These are phyloP conservation scores for Naumovozyma baii DNA, from an alignment of 805 yeast genomes.

Conservation along the genomic window DNA sequence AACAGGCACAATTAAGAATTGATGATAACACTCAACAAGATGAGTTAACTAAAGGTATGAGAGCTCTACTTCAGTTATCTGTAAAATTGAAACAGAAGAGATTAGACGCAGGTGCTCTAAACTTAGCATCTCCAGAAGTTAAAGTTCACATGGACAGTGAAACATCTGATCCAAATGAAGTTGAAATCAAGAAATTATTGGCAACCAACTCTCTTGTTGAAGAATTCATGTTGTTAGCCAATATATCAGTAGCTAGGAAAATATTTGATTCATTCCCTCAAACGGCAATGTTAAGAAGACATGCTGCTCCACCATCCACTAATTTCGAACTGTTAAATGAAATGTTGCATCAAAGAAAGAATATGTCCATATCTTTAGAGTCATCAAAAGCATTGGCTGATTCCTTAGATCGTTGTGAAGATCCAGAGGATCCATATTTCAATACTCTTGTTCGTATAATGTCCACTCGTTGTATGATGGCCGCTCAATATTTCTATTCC, in stretches of 20 bases:
- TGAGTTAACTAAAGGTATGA: slow-evolving; percentile 81
- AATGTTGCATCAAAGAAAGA: slow-evolving; percentile 74
- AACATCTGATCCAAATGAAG: slow-evolving; percentile 92
- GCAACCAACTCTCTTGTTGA: slow-evolving; percentile 96
- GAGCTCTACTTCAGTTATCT: slow-evolving; percentile 69
- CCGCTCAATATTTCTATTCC: slow-evolving; percentile 93
- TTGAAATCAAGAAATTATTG: slow-evolving; percentile 75
- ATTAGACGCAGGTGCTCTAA: slow-evolving; percentile 90
- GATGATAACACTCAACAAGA: slow-evolving; percentile 71
- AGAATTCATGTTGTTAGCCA: slow-evolving; percentile 96
- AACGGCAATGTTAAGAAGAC: slow-evolving; percentile 96
- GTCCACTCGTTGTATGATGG: slow-evolving; percentile 99
- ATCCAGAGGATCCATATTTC: slow-evolving; percentile 77
- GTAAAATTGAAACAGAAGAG: slow-evolving; percentile 77
- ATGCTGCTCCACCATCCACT: slow-evolving; percentile 92
- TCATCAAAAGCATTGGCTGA: slow-evolving; percentile 88
- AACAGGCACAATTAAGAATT: slow-evolving; percentile 82
- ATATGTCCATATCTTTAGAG: slow-evolving; percentile 65
- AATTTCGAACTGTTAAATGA: slow-evolving; percentile 86
- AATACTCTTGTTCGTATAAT: slow-evolving; percentile 88
- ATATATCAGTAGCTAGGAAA: slow-evolving; percentile 88
- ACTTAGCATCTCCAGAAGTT: slow-evolving; percentile 95
- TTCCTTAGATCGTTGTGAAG: slow-evolving; percentile 80
- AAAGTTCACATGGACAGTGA: slow-evolving; percentile 95
- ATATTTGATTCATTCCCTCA: slow-evolving; percentile 92